Evolutionary conservation across 106 monocot genomes (phyloP).

Genomic region (Dioscorea zingiberensis): DNA sequence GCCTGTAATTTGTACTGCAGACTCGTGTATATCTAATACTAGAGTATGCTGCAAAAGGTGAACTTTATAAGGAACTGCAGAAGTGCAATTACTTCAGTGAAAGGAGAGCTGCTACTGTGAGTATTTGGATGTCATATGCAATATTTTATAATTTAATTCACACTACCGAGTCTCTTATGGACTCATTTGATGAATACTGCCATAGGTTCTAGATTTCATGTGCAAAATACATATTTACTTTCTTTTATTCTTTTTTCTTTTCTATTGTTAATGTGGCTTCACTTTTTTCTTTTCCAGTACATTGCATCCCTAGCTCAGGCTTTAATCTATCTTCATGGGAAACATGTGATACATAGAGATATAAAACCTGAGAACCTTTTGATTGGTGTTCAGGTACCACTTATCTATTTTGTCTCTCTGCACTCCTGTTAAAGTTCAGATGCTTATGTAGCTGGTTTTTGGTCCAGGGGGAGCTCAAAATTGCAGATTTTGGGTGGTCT

Average conservation of each 20-base stretch:
- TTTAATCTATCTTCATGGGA: conserved; percentile 89
- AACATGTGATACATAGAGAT: conserved; percentile 98
- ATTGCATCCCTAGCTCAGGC: conserved; percentile 83
- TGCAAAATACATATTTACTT: too few relatives aligned
- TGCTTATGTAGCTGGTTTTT: neutral
- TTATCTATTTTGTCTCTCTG: neutral
- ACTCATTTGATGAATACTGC: too few relatives aligned
- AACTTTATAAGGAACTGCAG: conserved; percentile 94
- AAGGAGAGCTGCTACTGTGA: conserved; percentile 89
- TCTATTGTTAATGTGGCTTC: neutral
- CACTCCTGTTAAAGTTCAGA: neutral
- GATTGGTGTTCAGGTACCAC: conserved; percentile 71
- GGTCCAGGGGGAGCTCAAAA: conserved; percentile 84
- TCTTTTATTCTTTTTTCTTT: neutral
- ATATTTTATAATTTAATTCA: too few relatives aligned
- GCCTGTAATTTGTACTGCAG: conserved; percentile 28
- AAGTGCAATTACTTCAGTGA: conserved; percentile 94
- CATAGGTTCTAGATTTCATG: too few relatives aligned
- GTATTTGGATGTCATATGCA: conserved; percentile 2
- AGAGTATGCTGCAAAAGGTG: conserved; percentile 94
- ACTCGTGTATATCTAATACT: conserved; percentile 90
- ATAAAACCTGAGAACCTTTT: conserved; percentile 98
- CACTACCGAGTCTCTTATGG: too few relatives aligned
- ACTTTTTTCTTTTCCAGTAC: conserved; percentile 40
- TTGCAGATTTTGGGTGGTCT: conserved; percentile 99